A percentile compares a stretch with the other conserved stretches of the same genome.
Evolutionary conservation across 495 filamentous ascomycete genomes (phyloP).

Genomic region (Podospora tetraspora): DNA sequence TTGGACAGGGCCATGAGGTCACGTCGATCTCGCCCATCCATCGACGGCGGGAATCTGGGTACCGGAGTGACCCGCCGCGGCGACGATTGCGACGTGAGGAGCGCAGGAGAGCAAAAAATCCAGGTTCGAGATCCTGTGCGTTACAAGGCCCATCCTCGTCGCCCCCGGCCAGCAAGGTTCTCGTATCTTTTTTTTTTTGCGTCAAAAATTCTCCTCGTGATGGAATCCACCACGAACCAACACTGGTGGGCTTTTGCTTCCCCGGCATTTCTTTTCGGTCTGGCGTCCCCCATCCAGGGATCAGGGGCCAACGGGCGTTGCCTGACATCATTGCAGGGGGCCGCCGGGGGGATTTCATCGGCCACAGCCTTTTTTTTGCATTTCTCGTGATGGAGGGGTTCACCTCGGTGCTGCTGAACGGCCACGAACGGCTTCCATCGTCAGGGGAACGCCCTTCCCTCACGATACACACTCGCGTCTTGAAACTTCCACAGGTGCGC

Average conservation of each 20-base stretch:
- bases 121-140: neutral
- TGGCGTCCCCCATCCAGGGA: neutral
- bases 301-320: neutral
- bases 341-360: neutral
- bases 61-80: neutral
- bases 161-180: neutral
- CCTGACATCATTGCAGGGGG: neutral
- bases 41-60: neutral
- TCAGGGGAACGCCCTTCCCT: neutral
- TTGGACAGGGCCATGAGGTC: neutral
- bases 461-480: neutral
- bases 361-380: neutral
- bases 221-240: neutral
- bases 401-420: neutral
- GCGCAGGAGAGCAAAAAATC: neutral
- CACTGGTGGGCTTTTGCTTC: neutral
- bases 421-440: neutral
- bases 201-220: neutral
- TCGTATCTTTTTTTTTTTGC: too few relatives aligned
- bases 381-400: neutral
- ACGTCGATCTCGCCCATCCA: neutral
- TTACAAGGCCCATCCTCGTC: conserved; percentile 3
- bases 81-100: neutral
- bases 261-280: neutral
- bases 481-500: neutral